Conservation (phyloP, 2,329 filamentous ascomycete genomes). For the Neonectria coccinea region DNA sequence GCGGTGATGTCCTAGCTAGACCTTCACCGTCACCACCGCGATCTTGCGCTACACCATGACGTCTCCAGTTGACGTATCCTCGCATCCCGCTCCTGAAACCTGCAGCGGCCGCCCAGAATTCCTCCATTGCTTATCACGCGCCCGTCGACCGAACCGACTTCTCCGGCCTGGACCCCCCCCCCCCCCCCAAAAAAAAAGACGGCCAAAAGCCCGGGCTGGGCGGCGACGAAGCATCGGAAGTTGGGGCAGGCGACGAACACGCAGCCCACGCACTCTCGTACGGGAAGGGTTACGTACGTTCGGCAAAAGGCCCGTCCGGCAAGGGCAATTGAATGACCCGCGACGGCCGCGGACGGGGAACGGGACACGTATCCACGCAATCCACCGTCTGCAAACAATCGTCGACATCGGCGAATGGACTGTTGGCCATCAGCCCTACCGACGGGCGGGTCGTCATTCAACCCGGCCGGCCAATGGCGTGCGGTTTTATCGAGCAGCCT, state of each 20-base stretch:
- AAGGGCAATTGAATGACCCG: constrained; percentile 1
- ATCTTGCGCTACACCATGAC: constrained; percentile 9
- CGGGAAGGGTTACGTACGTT: constrained; percentile 10
- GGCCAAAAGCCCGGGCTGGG: neutral
- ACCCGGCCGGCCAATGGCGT: constrained; percentile 39
- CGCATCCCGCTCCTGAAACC: constrained; percentile 34
- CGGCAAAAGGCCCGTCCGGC: neutral
- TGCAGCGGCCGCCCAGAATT: constrained; percentile 10
- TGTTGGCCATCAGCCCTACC: constrained; percentile 34
- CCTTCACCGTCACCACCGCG: no score
- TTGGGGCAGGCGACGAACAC: constrained; percentile 13
- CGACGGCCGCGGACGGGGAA: neutral
- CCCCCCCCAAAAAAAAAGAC: no score
- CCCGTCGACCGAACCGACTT: neutral
- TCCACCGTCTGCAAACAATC: constrained; percentile 13
- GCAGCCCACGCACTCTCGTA: constrained; percentile 9
- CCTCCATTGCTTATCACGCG: neutral
- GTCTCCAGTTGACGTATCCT: constrained; percentile 28
- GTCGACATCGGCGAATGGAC: neutral
- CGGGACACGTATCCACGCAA: constrained; percentile 41
- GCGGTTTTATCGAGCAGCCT: constrained; percentile 47
- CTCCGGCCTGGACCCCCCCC: neutral
- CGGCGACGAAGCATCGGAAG: constrained; percentile 7
- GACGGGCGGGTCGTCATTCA: constrained; percentile 22
- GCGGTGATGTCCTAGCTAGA: constrained; percentile 27